A percentile compares a stretch with the other conserved stretches of the same genome.
Evolutionary conservation across 2,329 filamentous ascomycete genomes (phyloP).

Genomic region (Annulohypoxylon truncatum): DNA sequence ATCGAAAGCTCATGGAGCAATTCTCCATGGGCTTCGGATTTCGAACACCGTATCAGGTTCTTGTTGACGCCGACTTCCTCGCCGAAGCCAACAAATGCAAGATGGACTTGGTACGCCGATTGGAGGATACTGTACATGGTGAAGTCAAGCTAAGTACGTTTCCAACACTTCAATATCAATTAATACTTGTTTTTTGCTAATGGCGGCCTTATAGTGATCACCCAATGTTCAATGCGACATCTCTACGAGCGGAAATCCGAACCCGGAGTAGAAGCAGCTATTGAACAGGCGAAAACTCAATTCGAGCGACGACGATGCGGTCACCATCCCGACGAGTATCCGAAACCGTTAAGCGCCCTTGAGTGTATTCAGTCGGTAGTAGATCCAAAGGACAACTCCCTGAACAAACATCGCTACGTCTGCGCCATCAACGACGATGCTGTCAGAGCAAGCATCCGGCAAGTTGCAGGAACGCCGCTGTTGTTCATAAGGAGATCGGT

Average conservation of each 20-base stretch:
- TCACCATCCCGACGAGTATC: conserved; percentile 78
- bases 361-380: conserved; percentile 82
- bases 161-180: not conserved
- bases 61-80: conserved; percentile 89
- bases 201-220: conserved; percentile 69
- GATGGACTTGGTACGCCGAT: conserved; percentile 83
- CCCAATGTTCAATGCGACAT: conserved; percentile 83
- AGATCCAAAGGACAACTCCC: conserved; percentile 76
- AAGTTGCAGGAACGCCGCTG: conserved; percentile 77
- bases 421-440: conserved; percentile 78
- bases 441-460: conserved; percentile 71
- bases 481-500: conserved; percentile 84
- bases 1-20: conserved; percentile 93
- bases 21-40: conserved; percentile 90
- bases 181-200: not conserved
- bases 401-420: conserved; percentile 83
- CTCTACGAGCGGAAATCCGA: conserved; percentile 73
- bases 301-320: conserved; percentile 82
- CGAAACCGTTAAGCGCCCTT: conserved; percentile 74
- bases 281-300: conserved; percentile 76
- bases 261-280: conserved; percentile 67
- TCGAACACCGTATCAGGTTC: conserved; percentile 92
- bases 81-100: conserved; percentile 84
- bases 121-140: conserved; percentile 87
- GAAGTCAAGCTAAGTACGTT: conserved; percentile 81